Percentiles rank a stretch among this genome's conserved stretches.
Evolutionary conservation across 139 green algal species (phyloP).

Genomic region (Chlorella vulgaris): DNA sequence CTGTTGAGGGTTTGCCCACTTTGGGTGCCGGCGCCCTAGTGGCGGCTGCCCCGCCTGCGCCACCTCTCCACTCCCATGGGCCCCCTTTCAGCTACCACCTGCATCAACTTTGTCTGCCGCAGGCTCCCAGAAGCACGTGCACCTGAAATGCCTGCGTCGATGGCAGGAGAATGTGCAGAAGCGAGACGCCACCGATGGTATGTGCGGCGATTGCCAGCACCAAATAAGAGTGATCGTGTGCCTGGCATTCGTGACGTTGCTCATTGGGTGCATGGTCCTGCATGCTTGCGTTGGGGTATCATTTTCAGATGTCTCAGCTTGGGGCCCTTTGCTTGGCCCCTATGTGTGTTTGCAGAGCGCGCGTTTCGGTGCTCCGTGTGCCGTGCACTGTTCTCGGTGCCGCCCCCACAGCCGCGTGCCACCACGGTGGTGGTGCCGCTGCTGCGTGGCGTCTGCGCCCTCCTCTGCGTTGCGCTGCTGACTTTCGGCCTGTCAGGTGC

Average conservation of each 20-base stretch:
- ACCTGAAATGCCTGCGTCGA: conserved; percentile 50
- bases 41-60: background rate
- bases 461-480: conserved; percentile 23
- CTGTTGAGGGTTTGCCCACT: background rate
- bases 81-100: background rate
- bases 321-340: too few relatives aligned
- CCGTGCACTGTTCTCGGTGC: conserved; percentile 38
- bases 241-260: too few relatives aligned
- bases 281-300: too few relatives aligned
- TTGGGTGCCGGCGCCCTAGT: background rate
- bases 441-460: conserved; percentile 13
- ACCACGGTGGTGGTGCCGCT: background rate
- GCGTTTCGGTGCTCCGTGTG: conserved; percentile 48
- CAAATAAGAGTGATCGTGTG: too few relatives aligned
- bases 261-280: too few relatives aligned
- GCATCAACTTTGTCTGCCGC: background rate
- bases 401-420: conserved; percentile 12
- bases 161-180: conserved; percentile 48
- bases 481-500: conserved; percentile 31
- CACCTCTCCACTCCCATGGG: background rate
- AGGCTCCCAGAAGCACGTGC: conserved; percentile 52
- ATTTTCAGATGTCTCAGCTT: too few relatives aligned
- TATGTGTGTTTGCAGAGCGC: conserved; percentile 28
- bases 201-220: too few relatives aligned
- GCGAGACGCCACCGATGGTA: conserved; percentile 15